Percentiles rank a stretch among this genome's conserved stretches.
Conservation (phyloP, 495 filamentous ascomycete genomes). For the Aspergillus egyptiacus region DNA sequence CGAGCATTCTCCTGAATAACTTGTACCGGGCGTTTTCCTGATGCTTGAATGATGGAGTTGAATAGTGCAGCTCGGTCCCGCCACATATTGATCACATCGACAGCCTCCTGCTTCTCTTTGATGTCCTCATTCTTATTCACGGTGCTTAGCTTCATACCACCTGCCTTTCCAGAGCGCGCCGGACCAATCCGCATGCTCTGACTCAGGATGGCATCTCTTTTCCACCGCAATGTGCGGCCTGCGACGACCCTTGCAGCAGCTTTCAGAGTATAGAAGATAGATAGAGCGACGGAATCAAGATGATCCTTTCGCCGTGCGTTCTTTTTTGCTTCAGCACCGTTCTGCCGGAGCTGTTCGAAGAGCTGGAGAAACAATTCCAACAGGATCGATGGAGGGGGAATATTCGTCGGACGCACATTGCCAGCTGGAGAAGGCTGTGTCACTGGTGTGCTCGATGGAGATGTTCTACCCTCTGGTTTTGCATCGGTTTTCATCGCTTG, state of each 20-base stretch:
- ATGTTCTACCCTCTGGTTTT: not conserved
- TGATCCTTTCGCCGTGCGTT: slow-evolving; percentile 15
- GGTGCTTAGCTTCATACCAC: slow-evolving; percentile 84
- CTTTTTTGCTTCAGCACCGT: slow-evolving; percentile 24
- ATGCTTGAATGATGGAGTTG: slow-evolving; percentile 34
- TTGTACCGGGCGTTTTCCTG: slow-evolving; percentile 48
- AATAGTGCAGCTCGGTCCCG: slow-evolving; percentile 38
- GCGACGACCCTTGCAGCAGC: slow-evolving; percentile 77
- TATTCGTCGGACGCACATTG: slow-evolving; percentile 67
- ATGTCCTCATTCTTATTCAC: slow-evolving; percentile 72
- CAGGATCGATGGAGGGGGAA: slow-evolving; percentile 81
- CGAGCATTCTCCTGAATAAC: slow-evolving; percentile 59
- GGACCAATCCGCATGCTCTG: slow-evolving; percentile 81
- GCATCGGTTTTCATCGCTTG: not conserved
- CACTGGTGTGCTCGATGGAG: not conserved
- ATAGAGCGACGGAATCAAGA: slow-evolving; percentile 29
- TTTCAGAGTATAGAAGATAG: slow-evolving; percentile 49
- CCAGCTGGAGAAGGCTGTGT: slow-evolving; percentile 2
- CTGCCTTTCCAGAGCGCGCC: slow-evolving; percentile 55
- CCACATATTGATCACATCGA: slow-evolving; percentile 73
- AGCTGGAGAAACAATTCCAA: slow-evolving; percentile 66
- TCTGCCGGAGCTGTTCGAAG: slow-evolving; percentile 46
- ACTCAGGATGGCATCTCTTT: slow-evolving; percentile 76
- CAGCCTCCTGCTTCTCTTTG: slow-evolving; percentile 81
- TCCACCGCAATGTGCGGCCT: slow-evolving; percentile 83